Percentiles rank a stretch among this genome's conserved stretches.
Evolutionary conservation across 257 asterid species (phyloP).

Genomic region (Jacaranda copaia): DNA sequence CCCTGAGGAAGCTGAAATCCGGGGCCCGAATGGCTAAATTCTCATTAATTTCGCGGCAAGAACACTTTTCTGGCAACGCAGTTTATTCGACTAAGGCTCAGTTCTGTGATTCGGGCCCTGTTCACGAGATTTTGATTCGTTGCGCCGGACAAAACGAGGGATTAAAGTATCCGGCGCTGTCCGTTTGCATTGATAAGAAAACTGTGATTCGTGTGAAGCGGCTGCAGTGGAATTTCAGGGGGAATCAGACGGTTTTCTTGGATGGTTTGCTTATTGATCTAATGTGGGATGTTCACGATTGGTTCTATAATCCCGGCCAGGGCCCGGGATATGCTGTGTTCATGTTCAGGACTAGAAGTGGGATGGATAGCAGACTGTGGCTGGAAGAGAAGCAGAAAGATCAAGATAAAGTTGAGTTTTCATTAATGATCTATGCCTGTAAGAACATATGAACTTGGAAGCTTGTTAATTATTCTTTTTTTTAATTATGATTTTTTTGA

Average conservation of each 20-base stretch:
- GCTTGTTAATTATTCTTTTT: background rate
- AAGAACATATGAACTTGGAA: constrained; percentile 44
- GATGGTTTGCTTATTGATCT: constrained; percentile 88
- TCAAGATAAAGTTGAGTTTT: constrained; percentile 73
- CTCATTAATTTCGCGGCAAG: constrained; percentile 65
- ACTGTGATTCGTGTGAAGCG: constrained; percentile 78
- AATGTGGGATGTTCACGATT: constrained; percentile 97
- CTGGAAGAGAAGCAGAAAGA: constrained; percentile 77
- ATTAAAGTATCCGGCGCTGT: constrained; percentile 62
- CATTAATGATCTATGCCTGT: constrained; percentile 80
- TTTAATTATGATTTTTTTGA: constrained; percentile 23
- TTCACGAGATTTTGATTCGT: constrained; percentile 70
- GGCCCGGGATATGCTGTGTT: constrained; percentile 69
- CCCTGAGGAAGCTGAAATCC: constrained; percentile 38
- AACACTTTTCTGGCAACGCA: constrained; percentile 76
- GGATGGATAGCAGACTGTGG: constrained; percentile 92
- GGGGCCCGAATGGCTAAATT: constrained; percentile 51
- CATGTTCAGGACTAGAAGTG: constrained; percentile 92
- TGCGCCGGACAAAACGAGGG: constrained; percentile 75
- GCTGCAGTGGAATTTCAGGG: constrained; percentile 95
- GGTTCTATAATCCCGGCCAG: constrained; percentile 64
- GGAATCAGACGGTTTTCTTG: constrained; percentile 83
- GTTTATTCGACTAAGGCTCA: constrained; percentile 75
- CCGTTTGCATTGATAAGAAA: constrained; percentile 76
- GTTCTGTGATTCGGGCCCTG: constrained; percentile 60